phyloP scores from a whole-genome alignment of 164 flowering plant species.

The Vitis amurensis region DNA sequence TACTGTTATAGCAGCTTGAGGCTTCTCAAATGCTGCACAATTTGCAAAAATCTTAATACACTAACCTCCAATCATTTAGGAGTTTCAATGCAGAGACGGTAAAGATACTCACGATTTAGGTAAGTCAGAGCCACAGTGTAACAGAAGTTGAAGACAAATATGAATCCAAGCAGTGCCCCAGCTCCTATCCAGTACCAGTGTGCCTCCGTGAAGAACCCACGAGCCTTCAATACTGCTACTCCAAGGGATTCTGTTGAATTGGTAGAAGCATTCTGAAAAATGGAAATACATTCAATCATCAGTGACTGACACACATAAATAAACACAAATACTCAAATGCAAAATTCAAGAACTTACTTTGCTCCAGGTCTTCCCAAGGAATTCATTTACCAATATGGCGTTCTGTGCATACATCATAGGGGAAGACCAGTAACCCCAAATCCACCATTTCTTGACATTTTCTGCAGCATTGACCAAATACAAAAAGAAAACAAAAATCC shows the following conservation, averaged over 20 bases:
- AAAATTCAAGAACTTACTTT: no score
- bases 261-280: slow-evolving; percentile 8
- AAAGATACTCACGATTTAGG: slow-evolving; percentile 11
- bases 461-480: no score
- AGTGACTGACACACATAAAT: neutral
- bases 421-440: no score
- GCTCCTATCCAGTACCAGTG: slow-evolving; percentile 33
- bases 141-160: slow-evolving; percentile 11
- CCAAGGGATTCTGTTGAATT: slow-evolving; percentile 16
- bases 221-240: slow-evolving; percentile 17
- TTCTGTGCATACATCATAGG: no score
- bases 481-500: neutral
- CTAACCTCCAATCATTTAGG: no score
- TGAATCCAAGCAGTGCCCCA: slow-evolving; percentile 22
- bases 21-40: no score
- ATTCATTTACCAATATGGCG: no score
- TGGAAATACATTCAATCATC: neutral
- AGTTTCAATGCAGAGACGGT: no score
- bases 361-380: no score
- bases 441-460: no score
- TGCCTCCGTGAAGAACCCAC: slow-evolving; percentile 19
- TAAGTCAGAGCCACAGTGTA: slow-evolving; percentile 25
- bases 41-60: no score
- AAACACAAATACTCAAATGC: neutral
- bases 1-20: no score